Percentiles rank a stretch among this genome's conserved stretches.
phyloP scores from a whole-genome alignment of 768 basidiomycete species.

The Hypholoma sublateritium region DNA sequence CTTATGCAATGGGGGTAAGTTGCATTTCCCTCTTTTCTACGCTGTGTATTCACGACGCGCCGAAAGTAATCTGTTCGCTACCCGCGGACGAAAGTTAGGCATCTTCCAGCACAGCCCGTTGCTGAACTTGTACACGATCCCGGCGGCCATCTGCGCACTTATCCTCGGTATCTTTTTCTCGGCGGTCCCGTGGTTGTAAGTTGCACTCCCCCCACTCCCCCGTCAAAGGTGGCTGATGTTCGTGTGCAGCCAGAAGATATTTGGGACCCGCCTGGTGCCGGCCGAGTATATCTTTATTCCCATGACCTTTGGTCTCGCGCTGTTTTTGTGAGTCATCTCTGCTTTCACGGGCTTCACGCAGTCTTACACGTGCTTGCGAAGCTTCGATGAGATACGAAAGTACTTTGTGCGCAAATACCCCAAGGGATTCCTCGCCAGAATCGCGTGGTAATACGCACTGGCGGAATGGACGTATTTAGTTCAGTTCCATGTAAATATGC shows the following conservation, averaged over 20 bases:
- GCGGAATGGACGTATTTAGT: background rate
- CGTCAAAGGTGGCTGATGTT: background rate
- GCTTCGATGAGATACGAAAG: constrained; percentile 28
- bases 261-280: constrained; percentile 46
- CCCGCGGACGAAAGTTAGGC: constrained; percentile 52
- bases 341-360: background rate
- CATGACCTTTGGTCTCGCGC: constrained; percentile 37
- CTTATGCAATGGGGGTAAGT: constrained; percentile 55
- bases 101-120: constrained; percentile 55
- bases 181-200: constrained; percentile 40
- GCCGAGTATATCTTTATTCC: constrained; percentile 53
- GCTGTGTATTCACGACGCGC: background rate
- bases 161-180: constrained; percentile 44
- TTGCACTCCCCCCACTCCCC: background rate
- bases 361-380: constrained; percentile 4
- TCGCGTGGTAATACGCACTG: constrained; percentile 22
- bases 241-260: constrained; percentile 38
- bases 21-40: background rate
- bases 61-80: constrained; percentile 49
- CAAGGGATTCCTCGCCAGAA: constrained; percentile 15
- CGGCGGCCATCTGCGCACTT: constrained; percentile 44
- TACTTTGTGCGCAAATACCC: constrained; percentile 23
- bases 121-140: constrained; percentile 42
- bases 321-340: constrained; percentile 16
- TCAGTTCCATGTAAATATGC: background rate